phyloP scores from a whole-genome alignment of 345 rosid genomes.

The Eucalyptus pumila region DNA sequence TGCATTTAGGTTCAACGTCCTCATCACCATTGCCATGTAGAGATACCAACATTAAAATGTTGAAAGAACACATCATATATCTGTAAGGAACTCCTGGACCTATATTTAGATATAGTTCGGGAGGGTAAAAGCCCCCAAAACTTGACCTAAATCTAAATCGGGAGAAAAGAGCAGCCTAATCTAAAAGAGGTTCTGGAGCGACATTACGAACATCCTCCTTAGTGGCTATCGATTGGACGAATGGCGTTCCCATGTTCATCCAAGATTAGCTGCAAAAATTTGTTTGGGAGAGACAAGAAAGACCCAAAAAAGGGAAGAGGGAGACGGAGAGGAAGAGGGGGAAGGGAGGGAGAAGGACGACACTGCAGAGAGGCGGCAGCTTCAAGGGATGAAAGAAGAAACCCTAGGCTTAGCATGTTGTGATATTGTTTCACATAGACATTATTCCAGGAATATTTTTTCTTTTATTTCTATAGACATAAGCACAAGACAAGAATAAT shows the following conservation, averaged over 20 bases:
- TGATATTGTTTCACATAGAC: neutral
- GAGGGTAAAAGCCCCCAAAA: neutral
- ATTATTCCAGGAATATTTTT: neutral
- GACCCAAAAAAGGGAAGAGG: neutral
- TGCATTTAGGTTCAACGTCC: neutral
- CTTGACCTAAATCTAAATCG: rapidly evolving
- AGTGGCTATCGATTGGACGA: neutral
- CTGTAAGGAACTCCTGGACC: neutral
- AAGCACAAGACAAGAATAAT: neutral
- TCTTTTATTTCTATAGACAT: neutral
- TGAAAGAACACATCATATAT: too few relatives aligned
- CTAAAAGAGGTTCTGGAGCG: neutral
- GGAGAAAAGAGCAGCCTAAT: neutral
- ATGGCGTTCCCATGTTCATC: neutral
- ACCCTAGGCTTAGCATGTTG: neutral
- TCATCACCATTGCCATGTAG: rapidly evolving
- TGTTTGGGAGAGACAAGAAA: neutral
- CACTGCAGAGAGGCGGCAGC: neutral
- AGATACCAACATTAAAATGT: neutral
- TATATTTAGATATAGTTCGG: neutral
- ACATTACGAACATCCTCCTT: neutral
- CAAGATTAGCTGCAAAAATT: neutral
- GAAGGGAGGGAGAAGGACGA: neutral
- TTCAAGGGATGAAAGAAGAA: neutral
- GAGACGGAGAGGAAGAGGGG: neutral